These are phyloP conservation scores for Zymoseptoria pseudotritici DNA, from an alignment of 2,329 filamentous ascomycete genomes.

Conservation along the genomic window DNA sequence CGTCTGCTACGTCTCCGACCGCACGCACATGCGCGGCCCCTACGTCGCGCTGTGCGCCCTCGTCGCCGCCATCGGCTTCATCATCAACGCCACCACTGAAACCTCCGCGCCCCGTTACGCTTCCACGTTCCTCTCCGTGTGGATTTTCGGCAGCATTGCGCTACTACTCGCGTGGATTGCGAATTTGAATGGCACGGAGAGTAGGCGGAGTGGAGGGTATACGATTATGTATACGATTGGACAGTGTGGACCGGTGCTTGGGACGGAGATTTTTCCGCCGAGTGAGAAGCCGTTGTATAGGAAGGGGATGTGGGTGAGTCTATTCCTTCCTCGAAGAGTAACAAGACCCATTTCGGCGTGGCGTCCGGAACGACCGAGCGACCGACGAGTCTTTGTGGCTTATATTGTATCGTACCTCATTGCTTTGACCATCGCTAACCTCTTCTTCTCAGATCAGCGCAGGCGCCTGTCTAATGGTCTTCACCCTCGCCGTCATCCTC, in stretches of 20 bases:
- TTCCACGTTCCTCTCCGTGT: constrained; percentile 34
- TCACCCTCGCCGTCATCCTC: constrained; percentile 46
- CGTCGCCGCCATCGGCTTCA: constrained; percentile 34
- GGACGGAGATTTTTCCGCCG: constrained; percentile 55
- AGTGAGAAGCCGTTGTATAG: constrained; percentile 41
- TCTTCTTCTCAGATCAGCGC: no score
- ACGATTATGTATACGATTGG: constrained; percentile 35
- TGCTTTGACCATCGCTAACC: no score
- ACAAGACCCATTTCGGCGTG: no score
- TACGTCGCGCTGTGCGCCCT: constrained; percentile 32
- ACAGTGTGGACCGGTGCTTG: constrained; percentile 63
- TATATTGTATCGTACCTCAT: not conserved
- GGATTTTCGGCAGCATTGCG: constrained; percentile 33
- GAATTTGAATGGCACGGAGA: constrained; percentile 34
- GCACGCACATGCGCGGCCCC: constrained; percentile 32
- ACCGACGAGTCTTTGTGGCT: no score
- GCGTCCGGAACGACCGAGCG: no score
- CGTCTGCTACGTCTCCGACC: constrained; percentile 33
- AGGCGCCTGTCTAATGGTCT: constrained; percentile 46
- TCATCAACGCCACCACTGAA: constrained; percentile 33
- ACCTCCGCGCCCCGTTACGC: constrained; percentile 31
- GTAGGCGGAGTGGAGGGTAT: constrained; percentile 31
- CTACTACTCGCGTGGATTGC: constrained; percentile 33
- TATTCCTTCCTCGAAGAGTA: no score
- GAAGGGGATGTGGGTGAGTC: constrained; percentile 25